A percentile compares a stretch with the other conserved stretches of the same genome.
Conservation (phyloP, 768 basidiomycete genomes). For the Tricholoma flavovirens region DNA sequence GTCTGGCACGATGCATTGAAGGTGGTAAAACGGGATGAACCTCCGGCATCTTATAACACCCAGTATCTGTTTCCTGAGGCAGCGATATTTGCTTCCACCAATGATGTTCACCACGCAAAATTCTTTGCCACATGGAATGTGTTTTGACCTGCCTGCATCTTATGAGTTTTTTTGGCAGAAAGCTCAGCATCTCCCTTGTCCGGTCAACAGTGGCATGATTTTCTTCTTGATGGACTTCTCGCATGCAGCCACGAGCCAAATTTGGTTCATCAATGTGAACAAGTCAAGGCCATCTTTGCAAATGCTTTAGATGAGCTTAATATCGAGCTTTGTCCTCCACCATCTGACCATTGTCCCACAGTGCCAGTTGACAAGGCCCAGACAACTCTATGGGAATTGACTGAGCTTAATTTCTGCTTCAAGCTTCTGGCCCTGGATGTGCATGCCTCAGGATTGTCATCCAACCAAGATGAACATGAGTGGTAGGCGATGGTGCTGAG, state of each 20-base stretch:
- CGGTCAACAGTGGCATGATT: neutral
- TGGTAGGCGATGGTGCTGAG: too few relatives aligned
- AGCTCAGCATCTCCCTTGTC: neutral
- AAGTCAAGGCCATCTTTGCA: neutral
- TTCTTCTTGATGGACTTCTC: neutral
- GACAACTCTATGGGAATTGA: neutral
- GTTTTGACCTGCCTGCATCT: neutral
- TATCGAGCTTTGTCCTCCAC: too few relatives aligned
- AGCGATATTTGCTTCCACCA: neutral
- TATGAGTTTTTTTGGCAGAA: neutral
- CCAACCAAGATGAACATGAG: neutral
- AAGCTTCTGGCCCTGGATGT: neutral
- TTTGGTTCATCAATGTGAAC: neutral
- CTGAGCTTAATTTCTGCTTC: neutral
- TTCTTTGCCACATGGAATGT: neutral
- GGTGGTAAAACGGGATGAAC: neutral
- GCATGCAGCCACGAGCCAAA: neutral
- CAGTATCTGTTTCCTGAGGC: neutral
- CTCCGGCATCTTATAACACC: neutral
- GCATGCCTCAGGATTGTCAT: neutral
- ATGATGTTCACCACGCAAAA: neutral
- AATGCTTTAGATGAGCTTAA: too few relatives aligned
- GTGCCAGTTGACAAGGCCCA: neutral
- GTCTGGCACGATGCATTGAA: neutral
- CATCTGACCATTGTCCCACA: too few relatives aligned